Base-by-base conservation (phyloP, 2,329 filamentous ascomycete genomes). In the Hortaea sp. region DNA sequence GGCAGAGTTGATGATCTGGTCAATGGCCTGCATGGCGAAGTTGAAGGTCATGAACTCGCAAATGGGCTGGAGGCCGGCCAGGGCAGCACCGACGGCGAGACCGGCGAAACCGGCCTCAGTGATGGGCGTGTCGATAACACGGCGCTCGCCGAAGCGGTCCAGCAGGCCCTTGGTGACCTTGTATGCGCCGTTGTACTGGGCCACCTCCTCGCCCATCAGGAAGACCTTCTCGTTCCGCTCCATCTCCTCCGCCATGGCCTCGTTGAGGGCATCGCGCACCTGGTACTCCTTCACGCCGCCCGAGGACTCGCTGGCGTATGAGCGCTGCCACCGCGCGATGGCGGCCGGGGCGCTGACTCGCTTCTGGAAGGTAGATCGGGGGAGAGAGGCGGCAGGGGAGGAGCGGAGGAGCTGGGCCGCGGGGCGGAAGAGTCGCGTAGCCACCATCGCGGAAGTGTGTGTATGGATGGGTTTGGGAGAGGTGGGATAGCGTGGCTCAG, bases 1-100 rank as follows among this genome's bases (percentile, higher is more conserved):
- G 60, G 77, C 92, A 42, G 90, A 97, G 82, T 98, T 98, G 81
- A 98, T 89, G 67, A 98, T 87, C 70, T 98, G 92, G 69, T 98
- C 92, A 70, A 98, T 98, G 67, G 92, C 88, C 76, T 98, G 92
- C 92, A 98, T 98, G 70, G 92, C 90, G 68, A 97, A 97, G 81
- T 98, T 98, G 82, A 95, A 97, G 64, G 92, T 98, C 92, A 98
- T 98, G 79, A 98, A 98, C 76, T 98, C 92, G 79, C 85, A 92
- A 59, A 98, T 79, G 51, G 92, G 92, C 73, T 94, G 85, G 60
- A 98, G 78, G 56, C 92, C 92, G 66, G 88, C 90, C 61, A 98
- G 80, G 51, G 92, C 92, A 66, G 92, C 88, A 71, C 92, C 92
- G 55, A 97, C 84, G 45, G 90, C 90, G 53, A 98, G 78, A 77